Conservation (phyloP, 2,329 filamentous ascomycete species). For the Leptosphaerulina australis region DNA sequence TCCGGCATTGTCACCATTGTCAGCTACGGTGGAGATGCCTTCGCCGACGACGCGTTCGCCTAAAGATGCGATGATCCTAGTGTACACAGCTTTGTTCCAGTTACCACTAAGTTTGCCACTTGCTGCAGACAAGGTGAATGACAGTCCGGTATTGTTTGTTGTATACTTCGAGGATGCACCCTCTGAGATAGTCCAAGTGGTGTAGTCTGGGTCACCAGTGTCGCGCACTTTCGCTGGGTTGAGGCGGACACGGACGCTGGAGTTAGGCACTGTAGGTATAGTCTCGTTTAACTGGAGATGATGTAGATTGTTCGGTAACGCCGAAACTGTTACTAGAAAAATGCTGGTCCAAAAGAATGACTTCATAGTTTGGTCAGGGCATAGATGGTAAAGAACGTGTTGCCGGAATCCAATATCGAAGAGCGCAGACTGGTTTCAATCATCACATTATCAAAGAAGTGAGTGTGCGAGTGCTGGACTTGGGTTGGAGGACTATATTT, state of each 20-base stretch:
- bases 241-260: conserved; percentile 17
- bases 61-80: conserved; percentile 33
- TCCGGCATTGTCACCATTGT: conserved; percentile 23
- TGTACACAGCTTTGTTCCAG: conserved; percentile 33
- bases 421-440: not conserved
- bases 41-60: conserved; percentile 39
- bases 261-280: not conserved
- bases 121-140: conserved; percentile 20
- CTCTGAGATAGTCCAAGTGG: conserved; percentile 21
- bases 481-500: conserved; percentile 15
- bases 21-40: conserved; percentile 34
- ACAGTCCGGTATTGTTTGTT: conserved; percentile 7
- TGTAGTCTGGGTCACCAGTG: conserved; percentile 17
- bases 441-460: not conserved
- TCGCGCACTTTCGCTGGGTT: conserved; percentile 22
- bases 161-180: conserved; percentile 10
- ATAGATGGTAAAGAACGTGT: not conserved
- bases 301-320: not conserved
- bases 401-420: not conserved
- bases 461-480: not conserved
- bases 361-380: not conserved
- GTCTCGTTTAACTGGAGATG: not conserved
- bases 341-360: conserved; percentile 2
- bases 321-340: conserved; percentile 5
- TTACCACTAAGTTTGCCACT: conserved; percentile 29